phyloP scores from a whole-genome alignment of 2,329 filamentous ascomycete species.

The Simplicillium sp. region DNA sequence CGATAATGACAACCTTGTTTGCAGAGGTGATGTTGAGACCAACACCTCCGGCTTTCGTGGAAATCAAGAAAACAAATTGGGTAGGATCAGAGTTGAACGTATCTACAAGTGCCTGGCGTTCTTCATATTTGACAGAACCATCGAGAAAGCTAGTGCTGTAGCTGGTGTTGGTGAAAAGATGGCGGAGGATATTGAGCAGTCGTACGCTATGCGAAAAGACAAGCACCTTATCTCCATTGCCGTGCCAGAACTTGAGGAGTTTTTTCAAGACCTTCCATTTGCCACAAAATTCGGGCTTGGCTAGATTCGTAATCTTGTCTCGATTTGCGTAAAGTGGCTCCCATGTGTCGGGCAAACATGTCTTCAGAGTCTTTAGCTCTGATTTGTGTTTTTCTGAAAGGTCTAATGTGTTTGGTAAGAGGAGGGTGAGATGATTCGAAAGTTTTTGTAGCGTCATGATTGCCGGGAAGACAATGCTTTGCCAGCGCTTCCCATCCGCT shows the following conservation, averaged over 20 bases:
- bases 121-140: conserved; percentile 72
- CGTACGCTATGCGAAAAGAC: conserved; percentile 91
- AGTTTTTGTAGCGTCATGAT: conserved; percentile 80
- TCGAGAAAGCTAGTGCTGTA: conserved; percentile 91
- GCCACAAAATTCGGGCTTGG: conserved; percentile 86
- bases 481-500: conserved; percentile 58
- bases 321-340: conserved; percentile 61
- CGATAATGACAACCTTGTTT: conserved; percentile 95
- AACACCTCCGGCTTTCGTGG: conserved; percentile 84
- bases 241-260: conserved; percentile 81
- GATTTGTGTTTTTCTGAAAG: conserved; percentile 64
- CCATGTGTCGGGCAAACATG: conserved; percentile 69
- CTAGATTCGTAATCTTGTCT: conserved; percentile 70
- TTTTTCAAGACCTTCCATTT: conserved; percentile 93
- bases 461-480: conserved; percentile 72
- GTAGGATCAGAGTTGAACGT: conserved; percentile 82
- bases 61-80: conserved; percentile 94
- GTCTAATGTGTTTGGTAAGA: conserved; percentile 62
- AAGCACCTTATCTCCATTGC: conserved; percentile 84
- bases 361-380: conserved; percentile 64
- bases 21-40: conserved; percentile 95
- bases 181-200: conserved; percentile 72
- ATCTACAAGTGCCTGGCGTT: conserved; percentile 73
- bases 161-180: conserved; percentile 76
- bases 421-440: conserved; percentile 82